These are phyloP conservation scores for Xylariaceae sp. DNA, from an alignment of 2,329 filamentous ascomycete species.

Conservation along the genomic window DNA sequence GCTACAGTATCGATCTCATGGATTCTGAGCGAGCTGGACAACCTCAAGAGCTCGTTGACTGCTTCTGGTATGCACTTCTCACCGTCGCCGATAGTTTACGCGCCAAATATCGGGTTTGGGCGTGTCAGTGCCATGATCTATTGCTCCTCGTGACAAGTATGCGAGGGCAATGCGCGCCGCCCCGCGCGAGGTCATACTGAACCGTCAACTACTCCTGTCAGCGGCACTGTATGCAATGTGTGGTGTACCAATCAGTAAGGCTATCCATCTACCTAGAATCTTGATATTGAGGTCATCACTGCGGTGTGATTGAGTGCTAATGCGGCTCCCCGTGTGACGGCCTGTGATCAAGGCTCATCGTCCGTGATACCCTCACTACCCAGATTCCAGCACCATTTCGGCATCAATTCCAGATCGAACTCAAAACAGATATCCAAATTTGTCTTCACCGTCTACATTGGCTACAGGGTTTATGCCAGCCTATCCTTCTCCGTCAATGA, in stretches of 20 bases:
- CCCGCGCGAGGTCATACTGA: slow-evolving; percentile 16
- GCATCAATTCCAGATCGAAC: slow-evolving; percentile 25
- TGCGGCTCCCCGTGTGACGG: slow-evolving; percentile 8
- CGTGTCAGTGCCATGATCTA: no score
- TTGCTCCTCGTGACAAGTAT: no score
- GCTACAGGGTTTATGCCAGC: slow-evolving; percentile 23
- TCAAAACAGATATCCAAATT: slow-evolving; percentile 28
- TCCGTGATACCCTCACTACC: slow-evolving; percentile 28
- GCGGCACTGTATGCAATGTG: slow-evolving; percentile 15
- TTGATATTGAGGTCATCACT: neutral
- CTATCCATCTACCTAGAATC: neutral
- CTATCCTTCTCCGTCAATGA: slow-evolving; percentile 33
- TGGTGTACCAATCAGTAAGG: slow-evolving; percentile 13
- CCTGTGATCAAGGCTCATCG: slow-evolving; percentile 30
- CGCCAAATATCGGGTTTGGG: no score
- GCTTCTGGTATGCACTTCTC: no score
- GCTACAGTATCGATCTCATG: no score
- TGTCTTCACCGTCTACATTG: slow-evolving; percentile 32
- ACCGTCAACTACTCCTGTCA: slow-evolving; percentile 9
- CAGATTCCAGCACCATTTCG: slow-evolving; percentile 32
- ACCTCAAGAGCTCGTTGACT: no score
- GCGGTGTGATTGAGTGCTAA: neutral
- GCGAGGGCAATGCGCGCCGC: slow-evolving; percentile 9
- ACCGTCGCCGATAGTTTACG: no score
- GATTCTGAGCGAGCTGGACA: no score